Conservation (phyloP, 2,329 filamentous ascomycete genomes). For the Aureobasidium uvarum region DNA sequence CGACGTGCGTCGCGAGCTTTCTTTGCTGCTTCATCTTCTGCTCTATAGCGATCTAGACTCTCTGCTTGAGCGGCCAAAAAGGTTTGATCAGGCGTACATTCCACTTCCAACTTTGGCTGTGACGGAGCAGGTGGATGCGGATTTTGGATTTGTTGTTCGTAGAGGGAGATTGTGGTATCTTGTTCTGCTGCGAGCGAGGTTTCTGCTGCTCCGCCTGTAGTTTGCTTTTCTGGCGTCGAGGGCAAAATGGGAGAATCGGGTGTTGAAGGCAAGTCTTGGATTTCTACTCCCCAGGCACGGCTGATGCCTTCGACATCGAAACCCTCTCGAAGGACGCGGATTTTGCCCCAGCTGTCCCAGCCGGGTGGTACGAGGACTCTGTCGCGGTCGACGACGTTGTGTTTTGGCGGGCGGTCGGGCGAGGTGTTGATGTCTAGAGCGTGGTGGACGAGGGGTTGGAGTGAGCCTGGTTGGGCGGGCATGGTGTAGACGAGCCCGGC, state of each 20-base stretch:
- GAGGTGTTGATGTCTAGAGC: slow-evolving; percentile 83
- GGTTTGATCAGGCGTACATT: slow-evolving; percentile 37
- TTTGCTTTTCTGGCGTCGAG: slow-evolving; percentile 16
- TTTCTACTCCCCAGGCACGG: slow-evolving; percentile 63
- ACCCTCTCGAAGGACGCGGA: slow-evolving; percentile 82
- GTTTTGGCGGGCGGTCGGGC: slow-evolving; percentile 59
- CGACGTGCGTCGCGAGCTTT: slow-evolving; percentile 34
- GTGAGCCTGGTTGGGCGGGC: slow-evolving; percentile 61
- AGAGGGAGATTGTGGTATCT: slow-evolving; percentile 34
- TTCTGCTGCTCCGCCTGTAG: slow-evolving; percentile 27
- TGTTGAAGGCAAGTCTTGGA: slow-evolving; percentile 22
- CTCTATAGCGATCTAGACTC: slow-evolving; percentile 64
- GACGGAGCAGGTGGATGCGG: slow-evolving; percentile 35
- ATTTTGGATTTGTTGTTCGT: slow-evolving; percentile 36
- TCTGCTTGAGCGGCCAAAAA: slow-evolving; percentile 60
- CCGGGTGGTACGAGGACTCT: slow-evolving; percentile 94
- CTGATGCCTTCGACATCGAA: slow-evolving; percentile 90
- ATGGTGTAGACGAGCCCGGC: slow-evolving; percentile 68
- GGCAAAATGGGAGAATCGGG: neutral
- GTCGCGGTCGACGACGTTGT: slow-evolving; percentile 61
- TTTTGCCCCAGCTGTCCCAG: slow-evolving; percentile 99
- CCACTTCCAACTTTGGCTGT: slow-evolving; percentile 37
- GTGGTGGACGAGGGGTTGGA: slow-evolving; percentile 79
- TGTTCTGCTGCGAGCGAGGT: slow-evolving; percentile 27
- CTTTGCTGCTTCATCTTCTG: slow-evolving; percentile 57